Percentiles rank a stretch among this genome's conserved stretches.
Conservation (phyloP, 495 filamentous ascomycete genomes). For the Aspergillus bridgeri region DNA sequence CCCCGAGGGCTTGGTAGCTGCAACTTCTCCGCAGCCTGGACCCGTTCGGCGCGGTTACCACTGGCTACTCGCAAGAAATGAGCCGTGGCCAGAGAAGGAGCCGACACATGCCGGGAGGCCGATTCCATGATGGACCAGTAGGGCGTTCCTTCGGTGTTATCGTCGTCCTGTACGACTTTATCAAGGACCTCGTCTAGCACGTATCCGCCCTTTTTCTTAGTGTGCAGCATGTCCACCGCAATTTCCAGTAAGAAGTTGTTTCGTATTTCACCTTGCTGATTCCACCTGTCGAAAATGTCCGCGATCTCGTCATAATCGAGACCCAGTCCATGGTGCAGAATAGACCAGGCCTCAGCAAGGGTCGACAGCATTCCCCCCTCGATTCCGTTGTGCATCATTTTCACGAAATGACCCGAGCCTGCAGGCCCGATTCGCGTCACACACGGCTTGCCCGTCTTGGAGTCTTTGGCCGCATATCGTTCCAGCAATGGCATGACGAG, state of each 20-base stretch:
- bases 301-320: constrained; percentile 62
- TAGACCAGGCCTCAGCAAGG: constrained; percentile 62
- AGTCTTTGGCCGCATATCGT: constrained; percentile 58
- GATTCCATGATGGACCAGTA: constrained; percentile 63
- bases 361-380: constrained; percentile 67
- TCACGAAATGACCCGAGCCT: constrained; percentile 69
- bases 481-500: constrained; percentile 62
- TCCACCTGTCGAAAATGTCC: constrained; percentile 59
- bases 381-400: constrained; percentile 78
- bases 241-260: constrained; percentile 63
- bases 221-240: constrained; percentile 58
- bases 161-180: constrained; percentile 73
- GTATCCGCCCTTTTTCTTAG: constrained; percentile 36
- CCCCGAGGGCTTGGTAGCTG: constrained; percentile 41
- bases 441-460: constrained; percentile 54
- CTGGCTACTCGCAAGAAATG: constrained; percentile 67
- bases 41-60: constrained; percentile 55
- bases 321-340: constrained; percentile 57
- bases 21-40: constrained; percentile 42
- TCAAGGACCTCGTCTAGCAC: constrained; percentile 66
- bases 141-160: constrained; percentile 65
- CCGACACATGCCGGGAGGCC: constrained; percentile 57
- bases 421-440: constrained; percentile 59
- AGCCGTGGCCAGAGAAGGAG: constrained; percentile 60
- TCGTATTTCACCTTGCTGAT: constrained; percentile 52